Evolutionary conservation across 78 protist species (phyloP).

Genomic region (Diacronema lutheri): DNA sequence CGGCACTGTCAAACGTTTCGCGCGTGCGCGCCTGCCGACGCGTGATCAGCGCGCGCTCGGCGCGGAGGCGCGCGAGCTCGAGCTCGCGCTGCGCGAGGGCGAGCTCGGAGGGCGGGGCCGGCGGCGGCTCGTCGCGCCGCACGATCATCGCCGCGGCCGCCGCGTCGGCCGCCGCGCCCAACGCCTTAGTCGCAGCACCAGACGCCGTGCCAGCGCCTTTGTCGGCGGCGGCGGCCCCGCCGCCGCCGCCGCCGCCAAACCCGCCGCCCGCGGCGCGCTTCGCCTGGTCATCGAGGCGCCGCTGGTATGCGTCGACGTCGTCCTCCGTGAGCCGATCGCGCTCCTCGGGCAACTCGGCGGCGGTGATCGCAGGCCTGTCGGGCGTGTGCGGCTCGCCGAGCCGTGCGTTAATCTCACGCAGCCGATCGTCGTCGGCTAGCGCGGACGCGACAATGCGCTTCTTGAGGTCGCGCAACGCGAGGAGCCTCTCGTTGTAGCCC

Average conservation of each 20-base stretch:
- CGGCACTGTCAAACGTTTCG: conserved; percentile 36
- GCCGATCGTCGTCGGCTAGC: neutral
- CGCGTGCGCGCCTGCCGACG: neutral
- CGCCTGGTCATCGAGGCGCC: neutral
- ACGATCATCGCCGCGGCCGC: neutral
- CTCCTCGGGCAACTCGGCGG: conserved; percentile 20
- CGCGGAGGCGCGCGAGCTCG: neutral
- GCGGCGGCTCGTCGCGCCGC: neutral
- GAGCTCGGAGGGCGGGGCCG: neutral
- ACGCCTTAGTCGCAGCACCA: neutral
- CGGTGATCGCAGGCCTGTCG: neutral
- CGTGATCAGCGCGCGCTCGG: conserved; percentile 3
- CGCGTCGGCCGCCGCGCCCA: neutral
- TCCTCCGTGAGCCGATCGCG: conserved; percentile 6
- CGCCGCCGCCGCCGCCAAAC: neutral
- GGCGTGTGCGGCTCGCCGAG: conserved; percentile 31
- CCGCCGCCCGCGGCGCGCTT: neutral
- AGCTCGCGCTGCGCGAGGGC: neutral
- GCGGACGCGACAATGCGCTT: conserved; percentile 19
- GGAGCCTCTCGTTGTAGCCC: conserved; percentile 14
- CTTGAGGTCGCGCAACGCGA: conserved; percentile 66
- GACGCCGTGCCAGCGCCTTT: neutral
- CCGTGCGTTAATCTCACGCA: conserved; percentile 36
- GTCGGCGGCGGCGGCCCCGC: neutral
- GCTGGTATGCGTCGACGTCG: conserved; percentile 1